Percentiles rank a stretch among this genome's conserved stretches.
These are phyloP conservation scores for Xylariaceae sp. DNA, from an alignment of 2,329 filamentous ascomycete genomes.

Conservation along the genomic window DNA sequence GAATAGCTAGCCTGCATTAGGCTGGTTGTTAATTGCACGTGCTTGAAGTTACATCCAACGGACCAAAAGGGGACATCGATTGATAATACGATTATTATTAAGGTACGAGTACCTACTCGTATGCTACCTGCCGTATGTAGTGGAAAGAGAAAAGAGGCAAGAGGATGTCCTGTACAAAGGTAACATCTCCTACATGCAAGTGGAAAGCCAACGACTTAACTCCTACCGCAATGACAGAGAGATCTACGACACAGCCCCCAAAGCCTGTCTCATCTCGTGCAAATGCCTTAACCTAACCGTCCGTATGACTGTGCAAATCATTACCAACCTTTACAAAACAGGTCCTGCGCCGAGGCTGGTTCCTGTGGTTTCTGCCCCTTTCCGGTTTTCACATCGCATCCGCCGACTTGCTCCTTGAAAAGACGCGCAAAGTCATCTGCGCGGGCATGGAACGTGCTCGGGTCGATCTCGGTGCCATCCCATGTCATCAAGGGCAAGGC, in stretches of 20 bases:
- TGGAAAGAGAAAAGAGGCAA: not conserved
- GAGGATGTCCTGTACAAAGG: not conserved
- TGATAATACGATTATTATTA: too few relatives aligned
- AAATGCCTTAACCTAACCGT: not conserved
- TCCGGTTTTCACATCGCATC: slow-evolving; percentile 44
- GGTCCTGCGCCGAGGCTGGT: slow-evolving; percentile 46
- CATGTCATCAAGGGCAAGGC: slow-evolving; percentile 58
- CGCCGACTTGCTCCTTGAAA: slow-evolving; percentile 64
- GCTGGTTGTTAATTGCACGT: too few relatives aligned
- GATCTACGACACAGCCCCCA: not conserved
- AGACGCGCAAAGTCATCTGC: slow-evolving; percentile 48
- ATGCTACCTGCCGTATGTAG: not conserved
- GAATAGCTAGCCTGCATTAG: too few relatives aligned
- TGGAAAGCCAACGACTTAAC: not conserved
- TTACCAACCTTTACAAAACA: slow-evolving; percentile 57
- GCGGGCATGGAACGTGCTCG: slow-evolving; percentile 37
- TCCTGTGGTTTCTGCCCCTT: slow-evolving; percentile 26
- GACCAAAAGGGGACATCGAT: too few relatives aligned
- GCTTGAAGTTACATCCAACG: too few relatives aligned
- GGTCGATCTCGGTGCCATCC: slow-evolving; percentile 49
- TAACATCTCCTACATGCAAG: not conserved
- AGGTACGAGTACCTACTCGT: too few relatives aligned
- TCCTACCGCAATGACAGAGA: not conserved
- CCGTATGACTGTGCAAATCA: not conserved
- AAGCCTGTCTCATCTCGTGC: not conserved